These are phyloP conservation scores for Lophium mytilinum DNA, from an alignment of 495 filamentous ascomycete species.

Conservation along the genomic window DNA sequence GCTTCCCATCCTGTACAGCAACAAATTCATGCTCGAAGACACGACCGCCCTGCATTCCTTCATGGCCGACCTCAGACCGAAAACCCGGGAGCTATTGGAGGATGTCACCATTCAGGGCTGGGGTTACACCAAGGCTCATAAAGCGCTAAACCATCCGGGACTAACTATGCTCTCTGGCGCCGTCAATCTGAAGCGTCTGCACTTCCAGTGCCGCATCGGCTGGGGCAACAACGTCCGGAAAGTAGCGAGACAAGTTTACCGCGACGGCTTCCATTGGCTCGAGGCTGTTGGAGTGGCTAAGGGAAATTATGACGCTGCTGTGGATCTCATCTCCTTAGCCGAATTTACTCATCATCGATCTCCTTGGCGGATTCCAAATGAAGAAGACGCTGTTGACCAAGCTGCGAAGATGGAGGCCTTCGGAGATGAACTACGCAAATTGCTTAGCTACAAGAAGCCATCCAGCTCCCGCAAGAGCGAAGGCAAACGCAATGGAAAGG, in stretches of 20 bases:
- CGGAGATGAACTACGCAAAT: slow-evolving; percentile 4
- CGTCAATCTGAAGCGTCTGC: slow-evolving; percentile 22
- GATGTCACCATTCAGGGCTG: slow-evolving; percentile 20
- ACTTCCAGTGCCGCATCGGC: slow-evolving; percentile 16
- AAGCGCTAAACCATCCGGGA: slow-evolving; percentile 21
- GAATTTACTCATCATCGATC: slow-evolving; percentile 1
- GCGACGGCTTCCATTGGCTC: slow-evolving; percentile 26
- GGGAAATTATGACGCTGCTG: slow-evolving; percentile 19
- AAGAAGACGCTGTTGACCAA: neutral
- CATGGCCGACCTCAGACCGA: slow-evolving; percentile 21
- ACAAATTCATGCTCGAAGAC: slow-evolving; percentile 25
- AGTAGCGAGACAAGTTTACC: slow-evolving; percentile 24
- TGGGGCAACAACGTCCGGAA: slow-evolving; percentile 1
- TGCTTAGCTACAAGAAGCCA: neutral
- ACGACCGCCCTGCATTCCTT: slow-evolving; percentile 27
- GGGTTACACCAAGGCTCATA: slow-evolving; percentile 15
- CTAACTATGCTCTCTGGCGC: slow-evolving; percentile 22
- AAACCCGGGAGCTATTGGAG: slow-evolving; percentile 15
- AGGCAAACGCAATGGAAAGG: neutral
- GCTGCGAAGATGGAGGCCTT: slow-evolving; percentile 2
- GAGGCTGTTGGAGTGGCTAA: slow-evolving; percentile 23
- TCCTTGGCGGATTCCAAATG: neutral
- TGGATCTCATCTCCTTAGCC: slow-evolving; percentile 20
- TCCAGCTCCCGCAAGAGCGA: neutral
- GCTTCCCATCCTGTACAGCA: slow-evolving; percentile 25